Evolutionary conservation across 106 monocot genomes (phyloP), one percentile per base, ranked within the genome.

Genomic region (Apostasia shenzhenica): DNA sequence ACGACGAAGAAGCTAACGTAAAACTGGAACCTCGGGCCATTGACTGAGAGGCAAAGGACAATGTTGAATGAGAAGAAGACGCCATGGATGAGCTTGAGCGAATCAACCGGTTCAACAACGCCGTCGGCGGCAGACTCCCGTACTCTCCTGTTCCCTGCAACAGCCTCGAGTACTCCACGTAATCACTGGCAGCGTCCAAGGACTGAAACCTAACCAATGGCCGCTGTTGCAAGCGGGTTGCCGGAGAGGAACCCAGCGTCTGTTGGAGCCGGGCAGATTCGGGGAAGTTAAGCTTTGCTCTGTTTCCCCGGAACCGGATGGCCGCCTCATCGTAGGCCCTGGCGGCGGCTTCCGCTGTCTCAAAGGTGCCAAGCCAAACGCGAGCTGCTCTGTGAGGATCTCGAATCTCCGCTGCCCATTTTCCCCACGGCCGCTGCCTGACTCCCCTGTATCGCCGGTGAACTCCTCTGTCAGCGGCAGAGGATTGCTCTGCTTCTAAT

Each of bases 291-390:
- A 88, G 83, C 61, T 84, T 88, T 44, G 88, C 88, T 48, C 72
- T 48, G 78, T 67, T 81, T 41, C 83, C 84, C 2, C 84, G 65
- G 70, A 81, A 88, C 7, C 84, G 80, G 40, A 84, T 56, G 3
- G 88, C 88, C 4, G 88, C 88, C 48, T 76, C 67, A 62, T 88
- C 88, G 78, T 84, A 88, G 47, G 88, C 88, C 0, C 73, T 81
- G 58, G 84, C 88, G 39, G 88, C 88, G 52, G 69, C 83, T 57
- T 84, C 84, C 1, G 88, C 84, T 10, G 84, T 88, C 46, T 79
- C 75, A 67, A 84, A 88, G 39, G 88, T 88, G 65, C 88, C 88
- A 52, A 88, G 88, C 88, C 88, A 88, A 6, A 88, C 84, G 4
- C 88, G 81, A 7, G 88, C 79, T 2, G 88, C 88, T 67, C 79